Percentiles rank a stretch among this genome's conserved stretches.
phyloP scores from a whole-genome alignment of 768 basidiomycete genomes.

The Pleurotus giganteus region DNA sequence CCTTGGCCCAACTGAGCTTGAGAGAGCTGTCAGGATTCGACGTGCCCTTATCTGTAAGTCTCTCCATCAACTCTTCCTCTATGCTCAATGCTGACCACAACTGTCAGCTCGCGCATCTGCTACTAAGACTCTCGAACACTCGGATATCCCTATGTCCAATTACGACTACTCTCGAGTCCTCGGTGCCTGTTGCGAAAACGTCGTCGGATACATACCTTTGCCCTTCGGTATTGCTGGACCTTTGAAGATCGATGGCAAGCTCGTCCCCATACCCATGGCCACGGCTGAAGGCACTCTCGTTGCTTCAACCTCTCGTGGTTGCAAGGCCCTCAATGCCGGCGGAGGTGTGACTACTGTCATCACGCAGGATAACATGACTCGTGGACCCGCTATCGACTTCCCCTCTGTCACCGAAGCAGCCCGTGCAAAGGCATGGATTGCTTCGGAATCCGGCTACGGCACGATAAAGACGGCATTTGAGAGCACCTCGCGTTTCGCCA shows the following conservation, averaged over 20 bases:
- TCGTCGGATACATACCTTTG: constrained; percentile 94
- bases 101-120: constrained; percentile 72
- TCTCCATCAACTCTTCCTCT: neutral
- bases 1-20: constrained; percentile 61
- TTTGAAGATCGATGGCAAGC: constrained; percentile 80
- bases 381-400: constrained; percentile 96
- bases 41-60: constrained; percentile 87
- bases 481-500: constrained; percentile 90
- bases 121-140: constrained; percentile 81
- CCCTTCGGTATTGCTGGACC: constrained; percentile 97
- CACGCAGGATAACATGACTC: constrained; percentile 93
- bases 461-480: constrained; percentile 86
- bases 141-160: constrained; percentile 75
- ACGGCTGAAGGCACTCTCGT: constrained; percentile 98
- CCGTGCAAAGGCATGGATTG: constrained; percentile 84
- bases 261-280: constrained; percentile 95
- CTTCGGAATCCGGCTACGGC: constrained; percentile 71
- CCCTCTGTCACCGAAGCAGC: constrained; percentile 78
- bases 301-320: constrained; percentile 94
- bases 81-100: neutral
- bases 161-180: constrained; percentile 95
- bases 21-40: constrained; percentile 84
- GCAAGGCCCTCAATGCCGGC: constrained; percentile 95
- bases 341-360: constrained; percentile 95
- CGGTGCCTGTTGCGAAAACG: constrained; percentile 98